These are phyloP conservation scores for Metarhizium humberi DNA, from an alignment of 2,329 filamentous ascomycete genomes.

Conservation along the genomic window DNA sequence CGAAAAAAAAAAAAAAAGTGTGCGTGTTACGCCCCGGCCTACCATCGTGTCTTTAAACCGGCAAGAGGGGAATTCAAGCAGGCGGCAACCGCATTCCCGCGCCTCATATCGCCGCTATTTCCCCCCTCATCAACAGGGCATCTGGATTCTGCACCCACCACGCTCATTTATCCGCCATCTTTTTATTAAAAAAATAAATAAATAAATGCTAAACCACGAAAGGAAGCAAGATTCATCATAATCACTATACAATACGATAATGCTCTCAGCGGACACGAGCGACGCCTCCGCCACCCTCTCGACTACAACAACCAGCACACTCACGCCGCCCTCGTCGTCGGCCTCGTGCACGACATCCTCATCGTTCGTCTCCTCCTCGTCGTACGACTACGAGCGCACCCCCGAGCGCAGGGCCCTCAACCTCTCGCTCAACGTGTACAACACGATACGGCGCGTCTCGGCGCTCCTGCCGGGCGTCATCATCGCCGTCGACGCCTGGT, in stretches of 20 bases:
- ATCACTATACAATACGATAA: background rate
- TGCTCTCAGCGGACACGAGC: background rate
- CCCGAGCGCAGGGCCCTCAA: background rate
- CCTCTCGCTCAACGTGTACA: background rate
- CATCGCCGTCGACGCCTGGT: background rate
- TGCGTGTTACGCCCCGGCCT: too few relatives aligned
- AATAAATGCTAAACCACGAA: background rate
- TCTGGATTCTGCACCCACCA: too few relatives aligned
- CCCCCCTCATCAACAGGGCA: too few relatives aligned
- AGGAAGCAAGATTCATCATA: background rate
- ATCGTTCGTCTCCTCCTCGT: background rate
- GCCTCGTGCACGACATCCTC: background rate
- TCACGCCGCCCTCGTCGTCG: background rate
- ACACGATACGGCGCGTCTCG: background rate
- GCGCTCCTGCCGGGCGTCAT: background rate
- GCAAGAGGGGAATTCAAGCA: too few relatives aligned
- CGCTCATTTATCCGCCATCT: too few relatives aligned
- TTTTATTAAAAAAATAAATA: background rate
- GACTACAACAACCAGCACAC: background rate
- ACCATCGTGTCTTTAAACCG: too few relatives aligned
- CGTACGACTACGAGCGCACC: background rate
- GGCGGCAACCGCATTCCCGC: too few relatives aligned
- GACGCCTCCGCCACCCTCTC: background rate
- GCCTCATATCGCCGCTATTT: too few relatives aligned
- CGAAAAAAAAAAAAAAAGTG: too few relatives aligned